Conservation (phyloP, 176 grass and related monocot species). For the Poa pratensis region DNA sequence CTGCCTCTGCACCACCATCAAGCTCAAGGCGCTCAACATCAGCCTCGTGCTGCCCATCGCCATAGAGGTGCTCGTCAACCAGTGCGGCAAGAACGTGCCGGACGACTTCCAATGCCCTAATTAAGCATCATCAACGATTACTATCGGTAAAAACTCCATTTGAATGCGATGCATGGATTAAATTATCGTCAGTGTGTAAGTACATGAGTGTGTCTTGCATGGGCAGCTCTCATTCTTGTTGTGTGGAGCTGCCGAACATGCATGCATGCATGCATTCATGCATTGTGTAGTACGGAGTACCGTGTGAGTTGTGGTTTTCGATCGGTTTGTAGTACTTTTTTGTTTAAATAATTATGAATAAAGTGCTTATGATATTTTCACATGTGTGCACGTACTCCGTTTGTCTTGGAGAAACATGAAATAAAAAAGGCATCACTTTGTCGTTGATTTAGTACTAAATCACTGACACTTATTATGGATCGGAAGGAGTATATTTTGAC, state of each 20-base stretch:
- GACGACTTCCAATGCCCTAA: constrained; percentile 66
- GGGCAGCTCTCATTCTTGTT: too few species aligned
- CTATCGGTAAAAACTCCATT: not conserved
- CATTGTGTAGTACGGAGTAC: too few species aligned
- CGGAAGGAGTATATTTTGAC: too few species aligned
- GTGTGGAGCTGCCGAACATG: not conserved
- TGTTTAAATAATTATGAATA: constrained; percentile 22
- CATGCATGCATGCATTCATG: not conserved
- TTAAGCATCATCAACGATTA: not conserved
- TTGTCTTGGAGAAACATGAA: not conserved
- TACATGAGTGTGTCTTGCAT: constrained; percentile 4
- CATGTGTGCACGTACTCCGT: not conserved
- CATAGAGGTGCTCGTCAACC: constrained; percentile 72
- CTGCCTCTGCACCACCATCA: constrained; percentile 86
- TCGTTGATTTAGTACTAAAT: too few species aligned
- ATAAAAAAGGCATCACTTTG: too few species aligned
- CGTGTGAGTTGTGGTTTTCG: constrained; percentile 14
- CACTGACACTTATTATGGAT: too few species aligned
- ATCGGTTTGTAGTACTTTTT: constrained; percentile 1
- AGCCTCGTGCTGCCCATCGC: constrained; percentile 68
- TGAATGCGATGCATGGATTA: constrained; percentile 17
- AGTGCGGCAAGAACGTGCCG: constrained; percentile 72
- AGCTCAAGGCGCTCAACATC: constrained; percentile 62
- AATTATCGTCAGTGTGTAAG: constrained; percentile 14
- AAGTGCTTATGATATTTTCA: not conserved